Conservation (phyloP, 768 basidiomycete species). For the Favolaschia claudopus region DNA sequence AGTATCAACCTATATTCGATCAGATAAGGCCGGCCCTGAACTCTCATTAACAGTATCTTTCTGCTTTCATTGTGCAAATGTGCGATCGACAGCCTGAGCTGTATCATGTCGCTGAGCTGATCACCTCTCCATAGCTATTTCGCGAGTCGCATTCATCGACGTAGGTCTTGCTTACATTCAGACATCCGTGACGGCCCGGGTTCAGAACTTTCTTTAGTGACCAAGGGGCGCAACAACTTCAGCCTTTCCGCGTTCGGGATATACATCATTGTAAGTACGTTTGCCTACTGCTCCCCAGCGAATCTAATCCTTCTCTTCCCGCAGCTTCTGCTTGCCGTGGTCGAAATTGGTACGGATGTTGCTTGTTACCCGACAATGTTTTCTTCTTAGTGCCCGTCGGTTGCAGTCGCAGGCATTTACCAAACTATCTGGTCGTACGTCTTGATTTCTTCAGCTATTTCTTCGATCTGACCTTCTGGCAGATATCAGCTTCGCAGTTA, state of each 20-base stretch:
- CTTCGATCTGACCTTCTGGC: too few species aligned
- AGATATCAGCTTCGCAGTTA: too few species aligned
- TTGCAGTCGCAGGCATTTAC: slow-evolving; percentile 8
- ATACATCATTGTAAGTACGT: background rate
- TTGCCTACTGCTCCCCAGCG: background rate
- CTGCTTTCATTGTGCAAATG: slow-evolving; percentile 11
- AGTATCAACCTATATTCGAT: background rate
- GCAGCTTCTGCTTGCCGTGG: background rate
- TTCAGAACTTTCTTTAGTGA: background rate
- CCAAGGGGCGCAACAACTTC: slow-evolving; percentile 3
- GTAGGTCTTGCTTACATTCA: background rate
- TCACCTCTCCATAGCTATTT: background rate
- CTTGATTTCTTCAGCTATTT: too few species aligned
- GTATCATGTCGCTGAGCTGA: background rate
- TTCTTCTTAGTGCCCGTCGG: background rate
- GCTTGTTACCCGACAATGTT: background rate
- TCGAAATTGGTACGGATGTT: background rate
- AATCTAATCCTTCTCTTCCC: too few species aligned
- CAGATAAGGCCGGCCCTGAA: background rate
- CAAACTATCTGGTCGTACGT: slow-evolving; percentile 9
- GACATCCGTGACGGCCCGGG: background rate
- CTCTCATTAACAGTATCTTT: slow-evolving; percentile 7
- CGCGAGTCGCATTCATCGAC: background rate
- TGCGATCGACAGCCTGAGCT: background rate
- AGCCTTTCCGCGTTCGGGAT: slow-evolving; percentile 9